Evolutionary conservation across 495 filamentous ascomycete genomes (phyloP).

Genomic region (Parachaetomium inaequale): DNA sequence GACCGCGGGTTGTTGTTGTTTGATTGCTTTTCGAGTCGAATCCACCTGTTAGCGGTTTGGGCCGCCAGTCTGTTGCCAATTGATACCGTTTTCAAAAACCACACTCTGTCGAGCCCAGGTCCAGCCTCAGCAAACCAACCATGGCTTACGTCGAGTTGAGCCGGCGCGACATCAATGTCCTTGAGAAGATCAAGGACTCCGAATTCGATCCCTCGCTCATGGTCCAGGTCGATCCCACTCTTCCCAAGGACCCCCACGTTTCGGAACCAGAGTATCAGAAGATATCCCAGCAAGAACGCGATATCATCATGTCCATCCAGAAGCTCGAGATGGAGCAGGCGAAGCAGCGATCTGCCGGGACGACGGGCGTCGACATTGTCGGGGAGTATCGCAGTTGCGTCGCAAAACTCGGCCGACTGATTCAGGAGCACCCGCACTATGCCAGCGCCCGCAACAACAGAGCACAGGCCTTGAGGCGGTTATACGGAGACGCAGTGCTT

Average conservation of each 20-base stretch:
- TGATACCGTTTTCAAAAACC: neutral
- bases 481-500: conserved; percentile 51
- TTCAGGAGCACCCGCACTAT: conserved; percentile 59
- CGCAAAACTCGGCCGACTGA: conserved; percentile 49
- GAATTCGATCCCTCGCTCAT: conserved; percentile 59
- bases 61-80: neutral
- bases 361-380: conserved; percentile 24
- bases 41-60: neutral
- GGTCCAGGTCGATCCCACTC: conserved; percentile 51
- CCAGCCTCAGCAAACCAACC: conserved; percentile 11
- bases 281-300: conserved; percentile 40
- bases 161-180: conserved; percentile 64
- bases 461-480: conserved; percentile 64
- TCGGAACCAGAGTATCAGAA: conserved; percentile 38
- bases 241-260: conserved; percentile 61
- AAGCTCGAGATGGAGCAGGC: conserved; percentile 47
- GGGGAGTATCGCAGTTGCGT: conserved; percentile 42
- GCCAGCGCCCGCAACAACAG: conserved; percentile 74
- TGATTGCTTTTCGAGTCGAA: neutral
- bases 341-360: conserved; percentile 29
- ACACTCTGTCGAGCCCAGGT: neutral
- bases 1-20: neutral
- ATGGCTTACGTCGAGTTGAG: conserved; percentile 57
- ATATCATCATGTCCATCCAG: conserved; percentile 50
- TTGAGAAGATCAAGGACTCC: conserved; percentile 76